A percentile compares a stretch with the other conserved stretches of the same genome.
Conservation (phyloP, 2,329 filamentous ascomycete species). For the Talaromyces amestolkiae region DNA sequence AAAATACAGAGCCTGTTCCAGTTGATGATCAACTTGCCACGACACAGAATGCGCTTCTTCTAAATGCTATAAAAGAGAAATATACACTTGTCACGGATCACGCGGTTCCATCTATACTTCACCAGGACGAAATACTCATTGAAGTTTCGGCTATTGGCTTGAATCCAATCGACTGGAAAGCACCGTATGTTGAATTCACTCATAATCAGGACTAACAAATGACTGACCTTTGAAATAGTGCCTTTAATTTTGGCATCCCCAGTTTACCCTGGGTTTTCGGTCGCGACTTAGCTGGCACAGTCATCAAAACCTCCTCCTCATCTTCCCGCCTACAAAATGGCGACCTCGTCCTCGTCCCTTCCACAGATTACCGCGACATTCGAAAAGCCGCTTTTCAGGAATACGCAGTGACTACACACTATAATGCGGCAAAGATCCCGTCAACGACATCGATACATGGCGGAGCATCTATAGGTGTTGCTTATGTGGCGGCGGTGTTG, state of each 20-base stretch:
- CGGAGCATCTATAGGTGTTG: slow-evolving; percentile 65
- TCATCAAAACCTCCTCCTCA: slow-evolving; percentile 50
- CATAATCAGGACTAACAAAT: neutral
- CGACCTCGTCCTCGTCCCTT: slow-evolving; percentile 53
- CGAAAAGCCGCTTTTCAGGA: slow-evolving; percentile 71
- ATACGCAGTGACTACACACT: slow-evolving; percentile 63
- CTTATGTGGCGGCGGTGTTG: slow-evolving; percentile 67
- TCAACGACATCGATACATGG: slow-evolving; percentile 51
- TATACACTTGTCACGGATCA: slow-evolving; percentile 50
- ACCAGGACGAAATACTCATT: slow-evolving; percentile 59
- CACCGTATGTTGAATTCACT: slow-evolving; percentile 54
- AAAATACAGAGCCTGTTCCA: neutral
- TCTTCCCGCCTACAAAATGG: slow-evolving; percentile 54
- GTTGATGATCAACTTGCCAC: neutral
- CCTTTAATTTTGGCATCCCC: slow-evolving; percentile 69
- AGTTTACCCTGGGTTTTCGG: slow-evolving; percentile 67
- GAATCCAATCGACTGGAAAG: slow-evolving; percentile 76
- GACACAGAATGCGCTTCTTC: slow-evolving; percentile 41
- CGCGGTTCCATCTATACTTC: slow-evolving; percentile 46
- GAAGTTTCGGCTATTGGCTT: slow-evolving; percentile 64
- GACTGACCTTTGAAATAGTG: slow-evolving; percentile 42
- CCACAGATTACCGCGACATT: slow-evolving; percentile 70
- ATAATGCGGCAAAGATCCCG: slow-evolving; percentile 64
- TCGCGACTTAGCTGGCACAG: slow-evolving; percentile 65
- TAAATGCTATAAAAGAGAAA: slow-evolving; percentile 51